Evolutionary conservation across 345 rosid species (phyloP).

Genomic region (Brassica cretica): DNA sequence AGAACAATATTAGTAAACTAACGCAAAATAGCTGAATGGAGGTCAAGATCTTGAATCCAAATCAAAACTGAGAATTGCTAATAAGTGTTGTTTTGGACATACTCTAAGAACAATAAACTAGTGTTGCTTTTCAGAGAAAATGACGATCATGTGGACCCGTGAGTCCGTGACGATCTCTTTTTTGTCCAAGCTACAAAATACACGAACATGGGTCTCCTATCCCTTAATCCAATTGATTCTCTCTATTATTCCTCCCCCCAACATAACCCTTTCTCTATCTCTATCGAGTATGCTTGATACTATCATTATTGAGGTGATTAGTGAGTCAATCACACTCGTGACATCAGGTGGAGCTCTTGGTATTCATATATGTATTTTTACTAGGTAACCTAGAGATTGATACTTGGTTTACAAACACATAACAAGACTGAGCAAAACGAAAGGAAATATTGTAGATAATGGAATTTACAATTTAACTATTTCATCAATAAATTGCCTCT

Average conservation of each 20-base stretch:
- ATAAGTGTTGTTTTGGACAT: background rate
- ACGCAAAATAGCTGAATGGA: background rate
- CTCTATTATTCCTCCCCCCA: background rate
- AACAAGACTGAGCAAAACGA: background rate
- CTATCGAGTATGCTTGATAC: background rate
- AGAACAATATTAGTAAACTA: background rate
- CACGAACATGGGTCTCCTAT: constrained; percentile 11
- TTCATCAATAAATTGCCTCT: constrained; percentile 6
- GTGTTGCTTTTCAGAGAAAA: background rate
- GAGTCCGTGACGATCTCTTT: background rate
- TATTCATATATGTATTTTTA: background rate
- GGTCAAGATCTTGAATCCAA: constrained; percentile 19
- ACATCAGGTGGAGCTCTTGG: background rate
- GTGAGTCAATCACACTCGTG: background rate
- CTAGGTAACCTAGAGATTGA: background rate
- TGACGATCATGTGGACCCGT: constrained; percentile 12
- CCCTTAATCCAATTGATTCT: constrained; percentile 3
- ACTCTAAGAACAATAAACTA: background rate
- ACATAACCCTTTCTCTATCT: background rate
- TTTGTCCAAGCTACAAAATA: constrained; percentile 10
- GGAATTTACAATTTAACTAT: background rate
- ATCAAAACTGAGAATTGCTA: background rate
- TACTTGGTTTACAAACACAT: background rate
- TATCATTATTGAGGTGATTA: background rate
- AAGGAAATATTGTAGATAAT: background rate